phyloP scores from a whole-genome alignment of 495 filamentous ascomycete genomes.

The Penicillium odoratum region DNA sequence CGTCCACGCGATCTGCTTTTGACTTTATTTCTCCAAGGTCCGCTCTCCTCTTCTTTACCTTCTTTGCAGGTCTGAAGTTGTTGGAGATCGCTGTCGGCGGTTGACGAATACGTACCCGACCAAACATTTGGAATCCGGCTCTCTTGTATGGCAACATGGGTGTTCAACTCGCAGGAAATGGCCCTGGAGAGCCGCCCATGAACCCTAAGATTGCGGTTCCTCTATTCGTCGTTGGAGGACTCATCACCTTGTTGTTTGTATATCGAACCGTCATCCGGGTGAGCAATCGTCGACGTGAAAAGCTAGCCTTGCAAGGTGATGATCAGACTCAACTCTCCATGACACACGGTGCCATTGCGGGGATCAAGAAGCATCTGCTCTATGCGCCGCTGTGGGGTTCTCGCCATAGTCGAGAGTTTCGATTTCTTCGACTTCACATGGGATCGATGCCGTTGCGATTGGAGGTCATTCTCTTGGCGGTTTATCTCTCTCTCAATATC shows the following conservation, averaged over 20 bases:
- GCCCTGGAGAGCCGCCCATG: conserved; percentile 35
- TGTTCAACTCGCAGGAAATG: conserved; percentile 30
- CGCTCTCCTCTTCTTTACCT: not conserved
- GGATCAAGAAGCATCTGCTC: conserved; percentile 41
- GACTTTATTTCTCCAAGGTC: not conserved
- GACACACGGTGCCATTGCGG: conserved; percentile 21
- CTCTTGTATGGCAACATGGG: conserved; percentile 28
- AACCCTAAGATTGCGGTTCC: conserved; percentile 38
- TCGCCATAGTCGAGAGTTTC: conserved; percentile 45
- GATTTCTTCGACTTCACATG: conserved; percentile 37
- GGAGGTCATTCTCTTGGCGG: conserved; percentile 31
- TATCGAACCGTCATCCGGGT: conserved; percentile 28
- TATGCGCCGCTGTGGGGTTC: conserved; percentile 41
- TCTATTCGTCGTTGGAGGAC: conserved; percentile 33
- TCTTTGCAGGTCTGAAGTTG: conserved; percentile 15
- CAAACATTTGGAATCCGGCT: not conserved
- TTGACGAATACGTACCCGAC: conserved; percentile 13
- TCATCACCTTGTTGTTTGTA: conserved; percentile 27
- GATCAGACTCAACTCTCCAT: conserved; percentile 27
- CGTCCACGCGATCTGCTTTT: conserved; percentile 14
- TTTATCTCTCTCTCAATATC: conserved; percentile 38
- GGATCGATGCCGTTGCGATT: conserved; percentile 42
- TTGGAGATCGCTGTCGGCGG: conserved; percentile 17
- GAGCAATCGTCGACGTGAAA: conserved; percentile 30
- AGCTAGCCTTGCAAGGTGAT: conserved; percentile 17